Conservation (phyloP, 1,284 basidiomycete genomes). For the Caloboletus inedulis region DNA sequence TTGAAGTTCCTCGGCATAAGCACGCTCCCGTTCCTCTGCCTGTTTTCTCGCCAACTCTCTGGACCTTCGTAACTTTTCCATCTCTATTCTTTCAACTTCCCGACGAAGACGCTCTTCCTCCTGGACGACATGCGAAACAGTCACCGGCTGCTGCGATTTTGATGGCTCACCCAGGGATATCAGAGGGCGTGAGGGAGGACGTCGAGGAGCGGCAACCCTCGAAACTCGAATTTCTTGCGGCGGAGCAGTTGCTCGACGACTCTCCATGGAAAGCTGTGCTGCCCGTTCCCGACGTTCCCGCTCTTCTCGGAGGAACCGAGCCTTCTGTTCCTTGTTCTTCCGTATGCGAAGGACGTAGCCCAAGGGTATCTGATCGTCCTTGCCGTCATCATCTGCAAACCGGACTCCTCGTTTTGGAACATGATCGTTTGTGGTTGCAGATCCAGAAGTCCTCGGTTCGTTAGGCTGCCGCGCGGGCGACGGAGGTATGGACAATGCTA, state of each 20-base stretch:
- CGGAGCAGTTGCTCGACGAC: conserved; percentile 31
- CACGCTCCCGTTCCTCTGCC: conserved; percentile 52
- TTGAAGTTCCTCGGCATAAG: conserved; percentile 57
- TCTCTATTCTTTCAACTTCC: conserved; percentile 47
- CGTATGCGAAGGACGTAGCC: conserved; percentile 64
- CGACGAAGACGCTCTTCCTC: conserved; percentile 50
- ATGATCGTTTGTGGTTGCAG: conserved; percentile 13
- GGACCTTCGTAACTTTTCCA: conserved; percentile 52
- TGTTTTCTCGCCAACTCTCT: conserved; percentile 56
- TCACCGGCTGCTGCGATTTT: conserved; percentile 5
- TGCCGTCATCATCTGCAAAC: conserved; percentile 60
- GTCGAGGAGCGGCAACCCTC: conserved; percentile 18
- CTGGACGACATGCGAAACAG: conserved; percentile 16
- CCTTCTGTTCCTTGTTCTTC: conserved; percentile 70
- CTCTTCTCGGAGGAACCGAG: conserved; percentile 60
- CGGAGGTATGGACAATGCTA: not conserved
- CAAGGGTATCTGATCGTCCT: conserved; percentile 65
- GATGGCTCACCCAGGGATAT: conserved; percentile 16
- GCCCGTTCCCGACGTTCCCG: conserved; percentile 47
- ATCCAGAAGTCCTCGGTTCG: conserved; percentile 13
- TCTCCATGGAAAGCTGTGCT: conserved; percentile 32
- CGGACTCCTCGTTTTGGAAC: conserved; percentile 59
- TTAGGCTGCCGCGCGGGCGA: conserved; percentile 4
- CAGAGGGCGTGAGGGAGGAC: conserved; percentile 17
- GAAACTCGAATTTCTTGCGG: conserved; percentile 15